Conservation (phyloP, 495 filamentous ascomycete species). For the Filosporella fistucella region DNA sequence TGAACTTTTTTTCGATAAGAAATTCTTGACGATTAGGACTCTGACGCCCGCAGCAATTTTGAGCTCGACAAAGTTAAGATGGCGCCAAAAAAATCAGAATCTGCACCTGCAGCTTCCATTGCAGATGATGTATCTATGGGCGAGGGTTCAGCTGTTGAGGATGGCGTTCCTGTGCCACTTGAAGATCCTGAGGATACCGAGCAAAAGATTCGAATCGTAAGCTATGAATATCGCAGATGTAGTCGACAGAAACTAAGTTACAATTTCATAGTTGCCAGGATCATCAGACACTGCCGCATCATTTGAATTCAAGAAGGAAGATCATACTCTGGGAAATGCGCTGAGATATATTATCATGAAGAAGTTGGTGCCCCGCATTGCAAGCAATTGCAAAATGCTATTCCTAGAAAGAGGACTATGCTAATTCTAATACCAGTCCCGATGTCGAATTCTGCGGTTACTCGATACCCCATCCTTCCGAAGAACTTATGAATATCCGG, state of each 20-base stretch:
- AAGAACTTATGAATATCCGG: conserved; percentile 91
- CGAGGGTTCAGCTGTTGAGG: conserved; percentile 37
- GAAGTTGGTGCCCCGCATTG: conserved; percentile 57
- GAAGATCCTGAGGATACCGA: conserved; percentile 41
- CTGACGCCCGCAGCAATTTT: conserved; percentile 6
- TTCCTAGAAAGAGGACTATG: background rate
- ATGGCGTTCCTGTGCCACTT: conserved; percentile 19
- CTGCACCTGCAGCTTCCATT: conserved; percentile 17
- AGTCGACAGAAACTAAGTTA: background rate
- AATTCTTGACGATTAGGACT: background rate
- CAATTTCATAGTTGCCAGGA: conserved; percentile 54
- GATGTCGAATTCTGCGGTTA: conserved; percentile 97
- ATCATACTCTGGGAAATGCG: conserved; percentile 93
- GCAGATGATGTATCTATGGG: conserved; percentile 51
- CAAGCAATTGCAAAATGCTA: background rate
- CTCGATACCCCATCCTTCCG: conserved; percentile 94
- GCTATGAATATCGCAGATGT: conserved; percentile 21
- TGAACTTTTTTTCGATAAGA: background rate
- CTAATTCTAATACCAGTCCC: conserved; percentile 51
- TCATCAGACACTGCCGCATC: conserved; percentile 61
- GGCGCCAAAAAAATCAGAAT: conserved; percentile 17
- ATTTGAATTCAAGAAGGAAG: conserved; percentile 88
- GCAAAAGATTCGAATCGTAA: conserved; percentile 52
- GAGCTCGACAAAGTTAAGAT: conserved; percentile 10
- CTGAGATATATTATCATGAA: conserved; percentile 96